Conservation (phyloP, 2,329 filamentous ascomycete genomes). For the Colletotrichum theobromicola region DNA sequence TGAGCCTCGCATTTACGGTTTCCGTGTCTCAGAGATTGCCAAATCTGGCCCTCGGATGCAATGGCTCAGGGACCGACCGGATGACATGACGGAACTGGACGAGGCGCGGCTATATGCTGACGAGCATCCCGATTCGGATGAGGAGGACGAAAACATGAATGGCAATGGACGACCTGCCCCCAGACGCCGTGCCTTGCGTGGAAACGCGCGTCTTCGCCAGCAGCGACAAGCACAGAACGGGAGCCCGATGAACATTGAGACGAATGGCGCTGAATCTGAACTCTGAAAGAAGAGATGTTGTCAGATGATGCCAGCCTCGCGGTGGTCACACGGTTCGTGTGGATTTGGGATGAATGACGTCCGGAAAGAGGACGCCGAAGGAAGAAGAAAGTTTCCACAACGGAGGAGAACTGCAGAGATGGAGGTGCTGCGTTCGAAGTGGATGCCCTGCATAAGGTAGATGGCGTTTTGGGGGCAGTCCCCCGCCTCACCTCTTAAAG, state of each 20-base stretch:
- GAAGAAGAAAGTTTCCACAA: neutral
- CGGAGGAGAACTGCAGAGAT: neutral
- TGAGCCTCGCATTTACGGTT: constrained; percentile 95
- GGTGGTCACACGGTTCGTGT: neutral
- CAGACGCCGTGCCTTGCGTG: constrained; percentile 47
- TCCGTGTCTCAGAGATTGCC: constrained; percentile 89
- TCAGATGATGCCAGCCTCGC: neutral
- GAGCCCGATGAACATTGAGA: constrained; percentile 61
- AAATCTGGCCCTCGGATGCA: constrained; percentile 94
- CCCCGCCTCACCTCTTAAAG: constrained; percentile 3
- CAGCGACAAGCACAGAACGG: constrained; percentile 54
- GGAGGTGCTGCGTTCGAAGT: neutral
- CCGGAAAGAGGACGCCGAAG: neutral
- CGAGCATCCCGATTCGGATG: constrained; percentile 61
- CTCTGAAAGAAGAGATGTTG: constrained; percentile 37
- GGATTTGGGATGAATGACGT: neutral
- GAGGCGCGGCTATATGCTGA: constrained; percentile 67
- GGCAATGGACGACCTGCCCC: constrained; percentile 44
- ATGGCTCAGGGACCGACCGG: constrained; percentile 88
- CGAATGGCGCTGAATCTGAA: constrained; percentile 63
- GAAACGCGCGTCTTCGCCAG: constrained; percentile 45
- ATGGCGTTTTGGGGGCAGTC: constrained; percentile 18
- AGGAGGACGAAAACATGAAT: constrained; percentile 58
- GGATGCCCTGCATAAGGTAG: constrained; percentile 21
- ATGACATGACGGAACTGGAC: constrained; percentile 81